Percentiles rank a stretch among this genome's conserved stretches.
Evolutionary conservation across 2,329 filamentous ascomycete species (phyloP).

Genomic region (Aspergillus candidus): DNA sequence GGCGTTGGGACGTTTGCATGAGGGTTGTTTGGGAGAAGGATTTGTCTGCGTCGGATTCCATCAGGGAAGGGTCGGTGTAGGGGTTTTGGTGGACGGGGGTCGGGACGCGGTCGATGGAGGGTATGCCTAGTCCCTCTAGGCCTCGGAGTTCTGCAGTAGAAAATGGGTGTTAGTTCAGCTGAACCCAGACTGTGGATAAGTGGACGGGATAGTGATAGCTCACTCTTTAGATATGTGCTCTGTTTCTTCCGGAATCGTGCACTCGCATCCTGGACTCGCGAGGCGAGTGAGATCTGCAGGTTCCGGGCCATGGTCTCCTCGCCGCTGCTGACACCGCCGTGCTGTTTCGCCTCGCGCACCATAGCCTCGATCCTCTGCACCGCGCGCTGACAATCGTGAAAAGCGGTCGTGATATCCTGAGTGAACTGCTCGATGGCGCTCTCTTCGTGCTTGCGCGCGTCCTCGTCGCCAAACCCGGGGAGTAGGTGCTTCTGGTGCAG

Average conservation of each 20-base stretch:
- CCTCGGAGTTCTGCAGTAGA: slow-evolving; percentile 60
- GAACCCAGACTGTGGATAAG: neutral
- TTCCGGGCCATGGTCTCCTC: slow-evolving; percentile 97
- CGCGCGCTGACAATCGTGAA: slow-evolving; percentile 82
- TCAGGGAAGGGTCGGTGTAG: slow-evolving; percentile 78
- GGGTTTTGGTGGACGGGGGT: slow-evolving; percentile 50
- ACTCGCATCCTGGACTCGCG: slow-evolving; percentile 85
- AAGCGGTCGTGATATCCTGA: slow-evolving; percentile 79
- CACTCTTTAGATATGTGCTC: slow-evolving; percentile 91
- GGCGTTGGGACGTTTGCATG: slow-evolving; percentile 64
- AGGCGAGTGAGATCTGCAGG: slow-evolving; percentile 84
- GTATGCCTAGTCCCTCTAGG: slow-evolving; percentile 57
- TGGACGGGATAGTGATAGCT: slow-evolving; percentile 12
- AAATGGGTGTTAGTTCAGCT: slow-evolving; percentile 8
- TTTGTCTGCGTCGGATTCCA: slow-evolving; percentile 90
- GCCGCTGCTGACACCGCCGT: slow-evolving; percentile 64
- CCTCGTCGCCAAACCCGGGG: slow-evolving; percentile 93
- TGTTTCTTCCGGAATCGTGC: slow-evolving; percentile 95
- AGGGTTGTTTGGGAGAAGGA: slow-evolving; percentile 86
- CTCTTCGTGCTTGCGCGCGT: slow-evolving; percentile 80
- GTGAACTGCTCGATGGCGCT: slow-evolving; percentile 84
- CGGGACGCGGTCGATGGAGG: slow-evolving; percentile 42
- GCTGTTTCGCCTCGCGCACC: slow-evolving; percentile 71
- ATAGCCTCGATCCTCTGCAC: slow-evolving; percentile 85
- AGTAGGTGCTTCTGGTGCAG: slow-evolving; percentile 96